Evolutionary conservation across 257 asterid species (phyloP), one percentile per base, ranked within the genome.

Genomic region (Paraleonurus japonicus): DNA sequence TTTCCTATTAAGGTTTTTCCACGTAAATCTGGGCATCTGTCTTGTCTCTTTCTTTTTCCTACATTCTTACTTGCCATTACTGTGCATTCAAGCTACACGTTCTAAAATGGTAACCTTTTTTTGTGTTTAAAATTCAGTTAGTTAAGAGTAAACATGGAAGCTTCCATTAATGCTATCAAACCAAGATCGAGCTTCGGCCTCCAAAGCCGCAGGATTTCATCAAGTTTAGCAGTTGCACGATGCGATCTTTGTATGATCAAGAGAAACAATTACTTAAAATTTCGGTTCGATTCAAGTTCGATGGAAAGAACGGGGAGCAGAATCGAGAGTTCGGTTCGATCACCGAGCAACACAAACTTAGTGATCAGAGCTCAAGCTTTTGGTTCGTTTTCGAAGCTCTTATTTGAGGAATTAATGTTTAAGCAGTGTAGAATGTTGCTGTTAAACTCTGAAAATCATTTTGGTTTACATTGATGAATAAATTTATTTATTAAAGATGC

Each of bases 341-440:
- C 87, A n/a, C 71, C 87, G 17, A 80, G 82, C 30, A 89, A 83
- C 81, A 48, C 83, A 62, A 82, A 95, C 80, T 71, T 86, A 69
- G 65, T 26, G 33, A 57, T 80, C 81, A 79, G 69, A 55, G 81
- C 88, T 76, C 92, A 84, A 72, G 87, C 92, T 75, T 83, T 81
- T 63, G 94, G 94, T 87, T 28, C 51, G 86, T 76, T n/a, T 27
- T 51, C 35, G 15, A 27, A 23, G 7, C 50, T 63, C 72, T 28
- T 60, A 39, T 50, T 32, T 22, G 60, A 26, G 53, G 15, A 45
- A 20, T n/a, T n/a, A n/a, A n/a, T 61, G 63, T 39, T 27, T 50
- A 33, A 33, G 57, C 17, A 28, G n/a, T n/a, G n/a, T n/a, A n/a
- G n/a, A n/a, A n/a, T n/a, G n/a, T n/a, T n/a, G n/a, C n/a, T n/a